These are phyloP conservation scores for Dictyostelium firmibasis DNA, from an alignment of 78 protist species.

Conservation along the genomic window DNA sequence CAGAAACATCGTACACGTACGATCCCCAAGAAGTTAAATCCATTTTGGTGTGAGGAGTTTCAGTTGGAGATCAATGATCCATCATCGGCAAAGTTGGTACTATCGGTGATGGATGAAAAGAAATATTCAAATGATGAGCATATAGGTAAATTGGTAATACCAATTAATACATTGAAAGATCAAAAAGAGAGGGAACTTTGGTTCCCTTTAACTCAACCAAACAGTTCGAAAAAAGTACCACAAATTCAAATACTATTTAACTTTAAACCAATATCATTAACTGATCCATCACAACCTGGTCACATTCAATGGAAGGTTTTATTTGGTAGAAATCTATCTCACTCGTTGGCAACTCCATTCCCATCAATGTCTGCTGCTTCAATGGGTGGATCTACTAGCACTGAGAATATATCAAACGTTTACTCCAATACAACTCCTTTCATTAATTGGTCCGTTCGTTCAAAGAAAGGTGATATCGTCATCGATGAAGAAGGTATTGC, in stretches of 20 bases:
- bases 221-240: slow-evolving; percentile 42
- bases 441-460: slow-evolving; percentile 57
- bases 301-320: slow-evolving; percentile 32
- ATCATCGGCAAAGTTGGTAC: slow-evolving; percentile 1
- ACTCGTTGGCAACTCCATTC: not conserved
- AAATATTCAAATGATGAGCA: slow-evolving; percentile 44
- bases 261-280: slow-evolving; percentile 58
- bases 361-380: not conserved
- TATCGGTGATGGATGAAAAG: slow-evolving; percentile 53
- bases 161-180: slow-evolving; percentile 63
- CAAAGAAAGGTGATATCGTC: slow-evolving; percentile 56
- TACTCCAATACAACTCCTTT: slow-evolving; percentile 1
- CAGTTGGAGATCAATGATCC: slow-evolving; percentile 35
- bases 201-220: slow-evolving; percentile 43
- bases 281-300: slow-evolving; percentile 62
- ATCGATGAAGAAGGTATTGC: slow-evolving; percentile 55
- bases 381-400: not conserved
- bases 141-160: slow-evolving; percentile 56
- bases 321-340: slow-evolving; percentile 60
- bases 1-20: slow-evolving; percentile 66
- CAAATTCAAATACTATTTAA: slow-evolving; percentile 51
- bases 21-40: slow-evolving; percentile 67
- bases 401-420: not conserved
- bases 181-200: slow-evolving; percentile 64
- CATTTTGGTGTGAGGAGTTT: slow-evolving; percentile 79